These are phyloP conservation scores for Xylaria telfairii DNA, from an alignment of 495 filamentous ascomycete species.

Conservation along the genomic window DNA sequence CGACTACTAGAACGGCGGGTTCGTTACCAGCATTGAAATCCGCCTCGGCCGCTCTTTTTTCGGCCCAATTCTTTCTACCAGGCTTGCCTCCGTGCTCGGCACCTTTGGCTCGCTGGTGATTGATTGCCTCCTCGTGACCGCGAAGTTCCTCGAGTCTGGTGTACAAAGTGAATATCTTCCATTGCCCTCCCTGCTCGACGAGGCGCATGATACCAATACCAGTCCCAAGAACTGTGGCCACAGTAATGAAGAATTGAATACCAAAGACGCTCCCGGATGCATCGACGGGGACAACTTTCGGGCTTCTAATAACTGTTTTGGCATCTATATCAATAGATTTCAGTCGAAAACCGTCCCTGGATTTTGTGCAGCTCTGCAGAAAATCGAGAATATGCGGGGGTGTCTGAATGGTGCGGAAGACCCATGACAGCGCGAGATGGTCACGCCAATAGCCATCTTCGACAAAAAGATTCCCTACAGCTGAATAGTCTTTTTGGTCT, in stretches of 20 bases:
- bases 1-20: conserved; percentile 63
- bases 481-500: conserved; percentile 36
- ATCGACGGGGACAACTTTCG: conserved; percentile 51
- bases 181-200: conserved; percentile 44
- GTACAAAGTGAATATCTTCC: conserved; percentile 68
- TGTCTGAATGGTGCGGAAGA: conserved; percentile 61
- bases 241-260: conserved; percentile 56
- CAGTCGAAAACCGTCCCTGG: conserved; percentile 37
- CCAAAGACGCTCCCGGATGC: conserved; percentile 52
- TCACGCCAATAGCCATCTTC: conserved; percentile 65
- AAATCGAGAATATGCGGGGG: conserved; percentile 52
- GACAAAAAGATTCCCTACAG: conserved; percentile 52
- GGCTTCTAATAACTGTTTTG: conserved; percentile 31
- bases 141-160: conserved; percentile 61
- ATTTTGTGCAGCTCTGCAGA: conserved; percentile 35
- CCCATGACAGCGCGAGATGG: conserved; percentile 62
- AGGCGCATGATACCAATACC: conserved; percentile 62
- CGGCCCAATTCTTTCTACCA: conserved; percentile 61
- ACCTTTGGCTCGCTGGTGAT: conserved; percentile 50
- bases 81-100: conserved; percentile 40
- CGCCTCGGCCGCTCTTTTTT: conserved; percentile 49
- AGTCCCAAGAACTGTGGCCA: conserved; percentile 58
- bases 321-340: conserved; percentile 56
- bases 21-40: conserved; percentile 50
- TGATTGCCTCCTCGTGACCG: conserved; percentile 55